Conservation (phyloP, 1,139 yeast species). For the Dujonia santamariae region DNA sequence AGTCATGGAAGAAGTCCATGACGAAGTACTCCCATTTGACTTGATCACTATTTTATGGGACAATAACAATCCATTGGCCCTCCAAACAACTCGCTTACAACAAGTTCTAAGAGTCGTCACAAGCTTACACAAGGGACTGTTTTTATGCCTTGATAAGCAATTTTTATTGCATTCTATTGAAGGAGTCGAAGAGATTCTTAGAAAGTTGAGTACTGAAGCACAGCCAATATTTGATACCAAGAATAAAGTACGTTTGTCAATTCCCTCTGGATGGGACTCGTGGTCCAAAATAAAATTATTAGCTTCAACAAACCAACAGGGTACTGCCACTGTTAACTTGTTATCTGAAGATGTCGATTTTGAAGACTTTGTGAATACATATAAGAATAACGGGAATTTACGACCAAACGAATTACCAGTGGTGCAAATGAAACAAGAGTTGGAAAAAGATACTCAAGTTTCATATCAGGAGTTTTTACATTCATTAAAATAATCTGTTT, state of each 20-base stretch:
- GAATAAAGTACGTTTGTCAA: conserved; percentile 1
- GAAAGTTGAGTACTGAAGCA: not conserved
- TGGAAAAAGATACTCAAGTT: too few relatives aligned
- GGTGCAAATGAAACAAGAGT: too few relatives aligned
- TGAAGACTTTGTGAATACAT: not conserved
- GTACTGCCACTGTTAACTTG: not conserved
- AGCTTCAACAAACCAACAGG: conserved; percentile 1
- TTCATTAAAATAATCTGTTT: too few relatives aligned
- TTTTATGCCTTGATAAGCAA: conserved; percentile 21
- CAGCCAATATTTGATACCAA: conserved; percentile 13
- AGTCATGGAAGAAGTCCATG: conserved; percentile 1
- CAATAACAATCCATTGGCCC: conserved; percentile 12
- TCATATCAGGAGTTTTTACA: too few relatives aligned
- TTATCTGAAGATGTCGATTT: not conserved
- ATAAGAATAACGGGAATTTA: too few relatives aligned
- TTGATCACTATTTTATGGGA: conserved; percentile 1
- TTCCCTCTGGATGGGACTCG: conserved; percentile 6
- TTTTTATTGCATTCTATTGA: too few relatives aligned
- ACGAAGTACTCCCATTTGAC: conserved; percentile 8
- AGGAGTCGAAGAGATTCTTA: conserved; percentile 1
- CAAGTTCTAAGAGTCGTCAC: conserved; percentile 48
- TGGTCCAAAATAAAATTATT: conserved; percentile 6
- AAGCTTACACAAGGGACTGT: conserved; percentile 39
- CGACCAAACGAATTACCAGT: too few relatives aligned
- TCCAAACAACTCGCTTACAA: conserved; percentile 19